Percentiles rank a stretch among this genome's conserved stretches.
These are phyloP conservation scores for Trichoderma semiorbis DNA, from an alignment of 2,329 filamentous ascomycete species.

Conservation along the genomic window DNA sequence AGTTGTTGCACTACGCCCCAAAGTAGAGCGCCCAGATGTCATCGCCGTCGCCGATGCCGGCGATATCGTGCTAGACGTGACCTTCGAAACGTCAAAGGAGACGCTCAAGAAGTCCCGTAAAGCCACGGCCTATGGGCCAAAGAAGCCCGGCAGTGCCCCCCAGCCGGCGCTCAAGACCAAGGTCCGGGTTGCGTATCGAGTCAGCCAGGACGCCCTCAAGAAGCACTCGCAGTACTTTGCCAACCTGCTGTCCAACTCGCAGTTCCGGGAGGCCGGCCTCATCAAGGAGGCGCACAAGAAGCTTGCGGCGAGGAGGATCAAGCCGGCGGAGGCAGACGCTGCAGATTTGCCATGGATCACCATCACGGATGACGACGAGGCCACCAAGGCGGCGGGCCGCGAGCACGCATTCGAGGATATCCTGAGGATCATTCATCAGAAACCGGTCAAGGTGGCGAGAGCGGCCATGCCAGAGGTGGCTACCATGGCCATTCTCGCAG, in stretches of 20 bases:
- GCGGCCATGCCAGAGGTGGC: conserved; percentile 60
- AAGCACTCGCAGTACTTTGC: conserved; percentile 67
- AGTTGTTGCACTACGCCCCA: conserved; percentile 25
- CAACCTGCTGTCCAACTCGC: conserved; percentile 59
- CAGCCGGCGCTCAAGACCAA: conserved; percentile 35
- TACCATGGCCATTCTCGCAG: conserved; percentile 66
- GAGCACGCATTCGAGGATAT: conserved; percentile 65
- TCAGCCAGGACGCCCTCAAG: conserved; percentile 54
- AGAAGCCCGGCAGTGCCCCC: conserved; percentile 29
- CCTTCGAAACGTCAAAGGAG: conserved; percentile 57
- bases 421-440: conserved; percentile 61
- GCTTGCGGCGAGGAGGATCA: conserved; percentile 46
- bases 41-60: conserved; percentile 55
- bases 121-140: conserved; percentile 30
- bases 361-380: conserved; percentile 67
- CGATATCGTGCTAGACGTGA: conserved; percentile 63
- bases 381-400: conserved; percentile 57
- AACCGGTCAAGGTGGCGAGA: conserved; percentile 35
- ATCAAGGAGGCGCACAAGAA: conserved; percentile 50
- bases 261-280: conserved; percentile 60
- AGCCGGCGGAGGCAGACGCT: conserved; percentile 46
- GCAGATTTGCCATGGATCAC: conserved; percentile 58
- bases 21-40: conserved; percentile 33
- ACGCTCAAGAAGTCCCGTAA: conserved; percentile 46
- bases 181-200: conserved; percentile 53